phyloP scores from a whole-genome alignment of 371 early-diverging fungal species.

The Mucor circinelloides region DNA sequence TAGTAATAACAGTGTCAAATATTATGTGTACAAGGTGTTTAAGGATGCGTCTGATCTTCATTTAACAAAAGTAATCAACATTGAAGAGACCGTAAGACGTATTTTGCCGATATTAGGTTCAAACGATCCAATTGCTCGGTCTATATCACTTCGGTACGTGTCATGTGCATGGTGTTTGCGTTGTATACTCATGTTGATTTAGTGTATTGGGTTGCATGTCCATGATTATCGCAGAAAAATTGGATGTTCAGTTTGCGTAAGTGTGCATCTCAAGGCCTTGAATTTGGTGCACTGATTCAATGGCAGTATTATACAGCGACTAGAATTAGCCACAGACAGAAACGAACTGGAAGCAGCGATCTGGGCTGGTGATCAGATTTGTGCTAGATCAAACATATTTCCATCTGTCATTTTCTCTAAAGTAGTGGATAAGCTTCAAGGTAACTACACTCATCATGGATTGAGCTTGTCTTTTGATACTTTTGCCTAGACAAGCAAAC shows the following conservation, averaged over 20 bases:
- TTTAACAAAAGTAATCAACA: slow-evolving; percentile 54
- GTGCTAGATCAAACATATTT: slow-evolving; percentile 54
- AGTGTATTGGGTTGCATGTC: slow-evolving; percentile 64
- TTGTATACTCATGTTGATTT: background rate
- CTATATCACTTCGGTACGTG: slow-evolving; percentile 57
- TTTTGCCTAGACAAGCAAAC: slow-evolving; percentile 21
- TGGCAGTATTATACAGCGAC: slow-evolving; percentile 40
- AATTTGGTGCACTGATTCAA: background rate
- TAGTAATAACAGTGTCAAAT: slow-evolving; percentile 57
- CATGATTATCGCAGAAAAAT: slow-evolving; percentile 51
- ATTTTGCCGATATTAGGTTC: slow-evolving; percentile 54
- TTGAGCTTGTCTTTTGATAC: too few relatives aligned
- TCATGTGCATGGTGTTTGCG: background rate
- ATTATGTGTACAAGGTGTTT: slow-evolving; percentile 59
- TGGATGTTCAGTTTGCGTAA: slow-evolving; percentile 64
- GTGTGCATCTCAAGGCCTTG: background rate
- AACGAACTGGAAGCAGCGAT: slow-evolving; percentile 60
- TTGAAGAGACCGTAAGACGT: slow-evolving; percentile 56
- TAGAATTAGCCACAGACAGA: slow-evolving; percentile 51
- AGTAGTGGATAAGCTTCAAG: slow-evolving; percentile 31
- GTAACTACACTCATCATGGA: too few relatives aligned
- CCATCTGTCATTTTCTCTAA: slow-evolving; percentile 50
- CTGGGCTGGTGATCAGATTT: slow-evolving; percentile 59
- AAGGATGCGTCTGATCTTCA: slow-evolving; percentile 50
- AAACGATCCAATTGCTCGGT: slow-evolving; percentile 58